phyloP scores from a whole-genome alignment of 345 rosid genomes.

The Nephelium lappaceum region DNA sequence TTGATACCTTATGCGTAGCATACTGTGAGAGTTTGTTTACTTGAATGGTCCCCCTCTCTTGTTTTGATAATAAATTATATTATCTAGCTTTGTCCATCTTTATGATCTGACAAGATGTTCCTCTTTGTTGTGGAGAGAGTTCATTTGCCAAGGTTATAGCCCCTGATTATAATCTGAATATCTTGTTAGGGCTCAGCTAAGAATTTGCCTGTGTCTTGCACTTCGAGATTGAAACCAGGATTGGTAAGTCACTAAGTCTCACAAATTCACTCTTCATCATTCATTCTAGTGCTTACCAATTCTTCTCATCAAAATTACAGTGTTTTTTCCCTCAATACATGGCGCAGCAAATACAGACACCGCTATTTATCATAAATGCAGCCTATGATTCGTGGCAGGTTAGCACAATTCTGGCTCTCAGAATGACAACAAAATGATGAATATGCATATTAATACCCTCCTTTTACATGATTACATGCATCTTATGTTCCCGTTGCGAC shows the following conservation, averaged over 20 bases:
- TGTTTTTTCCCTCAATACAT: constrained; percentile 95
- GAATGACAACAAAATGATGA: background rate
- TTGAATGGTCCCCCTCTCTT: background rate
- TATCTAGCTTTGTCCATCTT: background rate
- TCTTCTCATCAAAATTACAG: constrained; percentile 36
- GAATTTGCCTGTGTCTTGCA: constrained; percentile 77
- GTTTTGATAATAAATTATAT: background rate
- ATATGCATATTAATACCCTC: background rate
- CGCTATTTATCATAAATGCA: constrained; percentile 81
- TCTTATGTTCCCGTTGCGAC: background rate
- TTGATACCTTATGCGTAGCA: constrained; percentile 3
- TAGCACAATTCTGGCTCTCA: constrained; percentile 12
- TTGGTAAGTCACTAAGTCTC: constrained; percentile 40
- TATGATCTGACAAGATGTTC: too few species aligned
- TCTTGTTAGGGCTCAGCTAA: constrained; percentile 71
- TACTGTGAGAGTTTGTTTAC: background rate
- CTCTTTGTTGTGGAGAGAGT: too few species aligned
- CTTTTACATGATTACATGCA: background rate
- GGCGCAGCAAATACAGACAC: constrained; percentile 61
- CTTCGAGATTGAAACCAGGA: constrained; percentile 60
- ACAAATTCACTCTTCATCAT: background rate
- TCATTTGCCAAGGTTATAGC: background rate
- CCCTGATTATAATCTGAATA: constrained; percentile 9
- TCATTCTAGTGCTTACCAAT: constrained; percentile 23
- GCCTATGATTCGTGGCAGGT: constrained; percentile 99